Base-by-base conservation (phyloP, 2,329 filamentous ascomycete species). In the Arthrobotrys pseudoclavata region DNA sequence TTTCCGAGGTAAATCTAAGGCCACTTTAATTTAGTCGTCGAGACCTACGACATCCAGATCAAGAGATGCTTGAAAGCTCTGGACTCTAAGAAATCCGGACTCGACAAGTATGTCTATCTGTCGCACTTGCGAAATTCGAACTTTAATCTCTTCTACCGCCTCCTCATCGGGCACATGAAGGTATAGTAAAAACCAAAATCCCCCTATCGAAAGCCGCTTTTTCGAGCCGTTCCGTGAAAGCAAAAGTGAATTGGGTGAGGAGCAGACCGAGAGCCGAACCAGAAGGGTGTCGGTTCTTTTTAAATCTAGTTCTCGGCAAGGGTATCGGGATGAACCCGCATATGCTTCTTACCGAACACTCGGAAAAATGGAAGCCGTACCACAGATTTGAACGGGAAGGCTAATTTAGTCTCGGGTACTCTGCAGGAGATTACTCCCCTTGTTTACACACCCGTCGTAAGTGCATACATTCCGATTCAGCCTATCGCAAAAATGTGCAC, bases 81-180 rank as follows among this genome's bases (percentile, higher is more conserved):
- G 82, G 87, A 90, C 72, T 88, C 88, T 79, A 90, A 91, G 79
- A 85, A 88, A 79, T 92, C 91, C 55, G 85, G 86, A 80, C 89
- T 96, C 82, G 92, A 95, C 87, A 93, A 92, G 86, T 95, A 94
- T 85, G 88, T 94, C 69, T 96, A 95, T 85, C 87, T 96, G 83
- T 92, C 91, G 52, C 87, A 88, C 80, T 85, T 95, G 84, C 92
- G 93, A 85, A 88, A 88, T 83, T 89, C 90, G 82, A 95, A 94
- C 83, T 88, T 89, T 79, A 91, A 95, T 83, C 88, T 96, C 74
- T 96, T 95, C 87, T 95, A 93, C 86, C 89, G 92, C 80, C 87
- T 95, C 79, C 86, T 95, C 79, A 91, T 93, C 80, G 89, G 93
- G 84, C 90, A 95, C 85, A 84, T 88, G 84, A 88, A 87, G 85